Evolutionary conservation across 2,329 filamentous ascomycete genomes (phyloP).

Genomic region (Botryotinia narcissicola): DNA sequence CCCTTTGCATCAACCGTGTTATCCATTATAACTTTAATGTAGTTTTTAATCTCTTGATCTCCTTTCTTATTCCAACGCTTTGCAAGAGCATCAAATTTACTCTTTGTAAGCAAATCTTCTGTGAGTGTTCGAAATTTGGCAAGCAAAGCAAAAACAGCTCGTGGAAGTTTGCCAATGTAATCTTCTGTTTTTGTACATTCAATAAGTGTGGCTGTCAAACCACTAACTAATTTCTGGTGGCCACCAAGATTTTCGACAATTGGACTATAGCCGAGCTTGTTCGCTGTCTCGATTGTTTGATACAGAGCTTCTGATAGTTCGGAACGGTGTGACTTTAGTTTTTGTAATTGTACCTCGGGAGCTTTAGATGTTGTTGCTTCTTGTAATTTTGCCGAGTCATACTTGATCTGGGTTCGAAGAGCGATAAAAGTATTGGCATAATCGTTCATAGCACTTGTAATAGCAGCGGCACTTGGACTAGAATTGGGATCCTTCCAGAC

Average conservation of each 20-base stretch:
- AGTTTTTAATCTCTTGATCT: constrained; percentile 60
- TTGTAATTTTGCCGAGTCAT: constrained; percentile 33
- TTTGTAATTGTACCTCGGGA: constrained; percentile 36
- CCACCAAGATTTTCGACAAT: constrained; percentile 58
- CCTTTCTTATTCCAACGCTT: constrained; percentile 62
- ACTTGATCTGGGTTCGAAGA: constrained; percentile 37
- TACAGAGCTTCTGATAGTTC: constrained; percentile 50
- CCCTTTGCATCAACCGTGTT: constrained; percentile 38
- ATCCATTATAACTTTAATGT: constrained; percentile 57
- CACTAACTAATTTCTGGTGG: constrained; percentile 55
- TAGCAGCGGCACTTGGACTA: constrained; percentile 31
- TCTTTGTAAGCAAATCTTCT: constrained; percentile 57
- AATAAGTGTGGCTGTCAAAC: constrained; percentile 53
- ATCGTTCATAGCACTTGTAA: constrained; percentile 37
- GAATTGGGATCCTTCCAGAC: constrained; percentile 46
- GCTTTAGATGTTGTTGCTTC: constrained; percentile 27
- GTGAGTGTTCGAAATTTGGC: constrained; percentile 58
- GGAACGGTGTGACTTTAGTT: constrained; percentile 44
- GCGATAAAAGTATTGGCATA: constrained; percentile 36
- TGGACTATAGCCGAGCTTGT: constrained; percentile 53
- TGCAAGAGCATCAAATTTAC: constrained; percentile 64
- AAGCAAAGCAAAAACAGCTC: constrained; percentile 58
- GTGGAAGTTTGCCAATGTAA: constrained; percentile 53
- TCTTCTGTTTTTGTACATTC: constrained; percentile 53
- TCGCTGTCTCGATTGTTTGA: constrained; percentile 52